A percentile compares a stretch with the other conserved stretches of the same genome.
Conservation (phyloP, 2,329 filamentous ascomycete species). For the Diaporthe batatas region DNA sequence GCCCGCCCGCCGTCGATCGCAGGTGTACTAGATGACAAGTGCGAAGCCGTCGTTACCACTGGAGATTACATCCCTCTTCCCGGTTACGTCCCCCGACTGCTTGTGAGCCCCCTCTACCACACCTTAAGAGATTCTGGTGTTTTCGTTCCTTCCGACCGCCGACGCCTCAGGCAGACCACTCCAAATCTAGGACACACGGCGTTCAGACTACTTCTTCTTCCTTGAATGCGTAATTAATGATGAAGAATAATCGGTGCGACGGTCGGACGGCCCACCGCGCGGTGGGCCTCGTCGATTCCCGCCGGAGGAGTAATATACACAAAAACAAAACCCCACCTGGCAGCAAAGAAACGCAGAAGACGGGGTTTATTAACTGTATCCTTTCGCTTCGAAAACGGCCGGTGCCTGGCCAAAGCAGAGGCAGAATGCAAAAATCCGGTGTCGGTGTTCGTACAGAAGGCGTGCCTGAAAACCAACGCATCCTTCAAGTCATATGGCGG, state of each 20-base stretch:
- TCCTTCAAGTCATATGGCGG: conserved; percentile 18
- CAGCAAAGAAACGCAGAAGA: conserved; percentile 16
- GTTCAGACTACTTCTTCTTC: conserved; percentile 27
- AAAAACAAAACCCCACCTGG: conserved; percentile 29
- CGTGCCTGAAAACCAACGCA: conserved; percentile 3
- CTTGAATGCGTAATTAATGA: conserved; percentile 40
- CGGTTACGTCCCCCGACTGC: conserved; percentile 8
- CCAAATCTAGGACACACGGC: conserved; percentile 36
- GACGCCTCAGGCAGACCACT: conserved; percentile 34
- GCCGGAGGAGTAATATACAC: conserved; percentile 41
- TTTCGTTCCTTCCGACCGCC: conserved; percentile 36
- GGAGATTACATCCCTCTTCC: conserved; percentile 1
- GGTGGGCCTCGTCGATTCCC: conserved; percentile 24
- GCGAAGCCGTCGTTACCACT: conserved; percentile 1
- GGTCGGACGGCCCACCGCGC: conserved; percentile 5
- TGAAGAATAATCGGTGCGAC: conserved; percentile 33
- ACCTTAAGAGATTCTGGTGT: conserved; percentile 17
- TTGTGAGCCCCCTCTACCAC: not conserved
- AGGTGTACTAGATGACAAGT: conserved; percentile 29
- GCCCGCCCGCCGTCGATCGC: conserved; percentile 13
- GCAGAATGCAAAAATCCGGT: conserved; percentile 38
- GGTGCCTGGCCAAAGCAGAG: conserved; percentile 18
- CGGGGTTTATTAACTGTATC: conserved; percentile 40
- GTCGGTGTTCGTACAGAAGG: conserved; percentile 37
- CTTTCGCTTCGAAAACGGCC: conserved; percentile 36